These are phyloP conservation scores for Castanea mollissima DNA, from an alignment of 306 rosid genomes.

Conservation along the genomic window DNA sequence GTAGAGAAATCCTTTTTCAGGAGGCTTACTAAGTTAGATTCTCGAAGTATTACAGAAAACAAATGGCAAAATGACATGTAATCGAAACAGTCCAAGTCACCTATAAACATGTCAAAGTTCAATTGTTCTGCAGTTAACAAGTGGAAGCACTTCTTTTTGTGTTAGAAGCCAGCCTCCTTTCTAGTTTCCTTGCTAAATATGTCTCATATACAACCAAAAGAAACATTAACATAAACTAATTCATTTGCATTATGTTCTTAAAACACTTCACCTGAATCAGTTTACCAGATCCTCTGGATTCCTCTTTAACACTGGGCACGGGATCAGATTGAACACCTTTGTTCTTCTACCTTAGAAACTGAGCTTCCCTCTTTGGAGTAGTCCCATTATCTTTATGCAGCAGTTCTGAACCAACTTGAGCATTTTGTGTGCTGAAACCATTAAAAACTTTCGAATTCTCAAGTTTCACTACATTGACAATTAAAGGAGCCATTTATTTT, in stretches of 20 bases:
- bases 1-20: no score
- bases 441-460: conserved; percentile 35
- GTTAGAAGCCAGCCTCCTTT: background rate
- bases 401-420: conserved; percentile 34
- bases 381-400: conserved; percentile 32
- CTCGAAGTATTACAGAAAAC: background rate
- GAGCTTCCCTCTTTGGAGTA: conserved; percentile 22
- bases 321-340: conserved; percentile 14
- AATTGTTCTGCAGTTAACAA: no score
- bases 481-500: background rate
- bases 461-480: conserved; percentile 27
- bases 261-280: conserved; percentile 67
- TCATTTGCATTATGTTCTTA: background rate
- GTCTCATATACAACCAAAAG: conserved; percentile 5
- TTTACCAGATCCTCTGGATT: conserved; percentile 70
- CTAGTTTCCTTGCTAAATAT: background rate
- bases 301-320: conserved; percentile 41
- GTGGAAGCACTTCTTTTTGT: background rate
- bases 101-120: background rate
- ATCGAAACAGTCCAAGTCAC: background rate
- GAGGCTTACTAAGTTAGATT: no score
- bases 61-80: background rate
- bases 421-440: conserved; percentile 34
- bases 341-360: no score
- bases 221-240: conserved; percentile 8